phyloP scores from a whole-genome alignment of 2,329 filamentous ascomycete species.

The Calonectria crousiana region DNA sequence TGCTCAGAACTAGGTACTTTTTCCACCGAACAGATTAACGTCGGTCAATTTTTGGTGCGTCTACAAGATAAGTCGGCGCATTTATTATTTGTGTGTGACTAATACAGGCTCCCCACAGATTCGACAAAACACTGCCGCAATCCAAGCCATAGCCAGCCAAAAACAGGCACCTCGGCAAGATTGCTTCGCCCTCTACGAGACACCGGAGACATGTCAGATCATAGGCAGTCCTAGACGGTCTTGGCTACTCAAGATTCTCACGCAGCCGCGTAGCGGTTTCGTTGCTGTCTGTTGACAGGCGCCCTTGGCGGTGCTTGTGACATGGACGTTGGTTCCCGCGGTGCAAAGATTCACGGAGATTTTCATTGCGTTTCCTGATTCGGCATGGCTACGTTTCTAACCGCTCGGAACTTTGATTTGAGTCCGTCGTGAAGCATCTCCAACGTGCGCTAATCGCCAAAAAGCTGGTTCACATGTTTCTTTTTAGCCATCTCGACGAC shows the following conservation, averaged over 20 bases:
- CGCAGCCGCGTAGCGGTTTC: neutral
- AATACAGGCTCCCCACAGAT: neutral
- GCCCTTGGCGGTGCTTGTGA: no score
- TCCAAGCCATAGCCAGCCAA: neutral
- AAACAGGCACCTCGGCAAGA: neutral
- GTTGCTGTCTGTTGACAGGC: neutral
- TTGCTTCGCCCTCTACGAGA: neutral
- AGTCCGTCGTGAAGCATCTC: neutral
- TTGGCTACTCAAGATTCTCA: neutral
- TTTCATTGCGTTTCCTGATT: neutral
- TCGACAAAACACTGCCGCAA: neutral
- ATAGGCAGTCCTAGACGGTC: neutral
- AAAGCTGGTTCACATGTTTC: neutral
- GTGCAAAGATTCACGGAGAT: neutral
- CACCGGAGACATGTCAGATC: slow-evolving; percentile 1
- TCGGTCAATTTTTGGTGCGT: slow-evolving; percentile 1
- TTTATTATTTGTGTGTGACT: neutral
- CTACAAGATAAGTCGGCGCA: neutral
- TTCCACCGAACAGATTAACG: neutral
- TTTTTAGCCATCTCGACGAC: neutral
- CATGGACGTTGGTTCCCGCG: neutral
- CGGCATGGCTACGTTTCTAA: neutral
- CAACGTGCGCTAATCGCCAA: neutral
- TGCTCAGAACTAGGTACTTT: neutral
- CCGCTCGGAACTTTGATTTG: neutral